Percentiles rank a stretch among this genome's conserved stretches.
These are phyloP conservation scores for Mycocentrospora acerina DNA, from an alignment of 2,329 filamentous ascomycete genomes.

Conservation along the genomic window DNA sequence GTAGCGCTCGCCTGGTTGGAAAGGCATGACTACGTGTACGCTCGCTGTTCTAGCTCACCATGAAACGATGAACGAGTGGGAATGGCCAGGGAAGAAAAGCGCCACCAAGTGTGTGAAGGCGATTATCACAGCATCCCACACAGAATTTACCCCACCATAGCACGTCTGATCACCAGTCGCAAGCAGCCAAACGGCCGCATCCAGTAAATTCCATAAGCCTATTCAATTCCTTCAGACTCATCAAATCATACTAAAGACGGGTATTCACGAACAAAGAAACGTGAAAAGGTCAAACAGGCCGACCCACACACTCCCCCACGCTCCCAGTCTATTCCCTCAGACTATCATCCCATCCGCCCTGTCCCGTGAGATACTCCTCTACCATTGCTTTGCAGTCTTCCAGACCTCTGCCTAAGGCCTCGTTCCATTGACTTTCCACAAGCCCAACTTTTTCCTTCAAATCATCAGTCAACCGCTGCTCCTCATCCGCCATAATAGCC, in stretches of 20 bases:
- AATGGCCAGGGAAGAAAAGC: no score
- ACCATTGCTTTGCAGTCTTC: constrained; percentile 73
- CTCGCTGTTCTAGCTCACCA: no score
- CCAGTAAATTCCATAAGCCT: no score
- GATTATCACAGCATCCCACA: no score
- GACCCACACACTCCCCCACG: constrained; percentile 9
- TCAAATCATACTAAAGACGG: constrained; percentile 18
- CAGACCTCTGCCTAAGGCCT: constrained; percentile 79
- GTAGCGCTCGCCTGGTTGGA: no score
- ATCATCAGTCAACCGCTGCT: constrained; percentile 73
- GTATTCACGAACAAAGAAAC: constrained; percentile 38
- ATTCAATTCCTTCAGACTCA: not conserved
- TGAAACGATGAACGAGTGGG: no score
- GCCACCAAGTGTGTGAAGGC: no score
- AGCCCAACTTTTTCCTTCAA: constrained; percentile 90
- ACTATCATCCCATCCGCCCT: constrained; percentile 84
- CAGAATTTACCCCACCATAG: no score
- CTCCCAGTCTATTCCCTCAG: constrained; percentile 40
- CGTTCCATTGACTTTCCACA: constrained; percentile 88
- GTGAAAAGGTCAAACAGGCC: constrained; percentile 21
- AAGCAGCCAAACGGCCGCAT: no score
- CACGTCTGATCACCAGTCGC: no score
- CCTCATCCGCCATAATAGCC: constrained; percentile 66
- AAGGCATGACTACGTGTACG: no score
- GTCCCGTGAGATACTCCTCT: constrained; percentile 69